A percentile compares a stretch with the other conserved stretches of the same genome.
These are phyloP conservation scores for Pseudopithomyces maydicus DNA, from an alignment of 2,329 filamentous ascomycete species.

Conservation along the genomic window DNA sequence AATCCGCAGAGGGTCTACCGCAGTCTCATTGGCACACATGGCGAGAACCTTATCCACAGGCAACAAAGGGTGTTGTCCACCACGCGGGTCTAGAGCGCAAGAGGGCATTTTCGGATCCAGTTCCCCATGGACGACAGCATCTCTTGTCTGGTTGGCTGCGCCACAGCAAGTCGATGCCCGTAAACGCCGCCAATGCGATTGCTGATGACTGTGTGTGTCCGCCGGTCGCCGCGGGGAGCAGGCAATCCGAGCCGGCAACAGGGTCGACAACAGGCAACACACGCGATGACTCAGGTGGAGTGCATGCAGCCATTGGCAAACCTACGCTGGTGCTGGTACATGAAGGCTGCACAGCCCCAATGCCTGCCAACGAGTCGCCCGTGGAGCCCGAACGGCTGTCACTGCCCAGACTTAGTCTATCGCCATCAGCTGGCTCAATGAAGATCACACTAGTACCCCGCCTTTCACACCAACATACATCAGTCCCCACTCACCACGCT, in stretches of 20 bases:
- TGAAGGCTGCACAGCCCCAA: background rate
- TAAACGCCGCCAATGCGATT: background rate
- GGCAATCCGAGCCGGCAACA: background rate
- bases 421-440: constrained; percentile 7
- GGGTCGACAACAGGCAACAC: background rate
- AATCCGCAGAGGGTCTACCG: background rate
- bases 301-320: constrained; percentile 1
- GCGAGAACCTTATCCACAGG: background rate
- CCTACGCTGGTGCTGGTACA: background rate
- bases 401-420: background rate
- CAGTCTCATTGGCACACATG: background rate
- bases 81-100: background rate
- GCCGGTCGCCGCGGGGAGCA: constrained; percentile 1
- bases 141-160: background rate
- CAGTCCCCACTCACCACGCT: constrained; percentile 4
- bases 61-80: background rate
- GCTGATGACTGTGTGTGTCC: background rate
- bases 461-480: constrained; percentile 7
- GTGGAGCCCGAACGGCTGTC: background rate
- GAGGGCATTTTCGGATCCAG: constrained; percentile 3
- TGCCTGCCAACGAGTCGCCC: background rate
- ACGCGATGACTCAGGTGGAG: background rate
- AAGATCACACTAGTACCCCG: constrained; percentile 7
- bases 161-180: background rate
- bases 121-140: background rate